Evolutionary conservation across 1,139 yeast genomes (phyloP), one percentile per base, ranked within the genome.

Genomic region (Kodamaea fungicola): DNA sequence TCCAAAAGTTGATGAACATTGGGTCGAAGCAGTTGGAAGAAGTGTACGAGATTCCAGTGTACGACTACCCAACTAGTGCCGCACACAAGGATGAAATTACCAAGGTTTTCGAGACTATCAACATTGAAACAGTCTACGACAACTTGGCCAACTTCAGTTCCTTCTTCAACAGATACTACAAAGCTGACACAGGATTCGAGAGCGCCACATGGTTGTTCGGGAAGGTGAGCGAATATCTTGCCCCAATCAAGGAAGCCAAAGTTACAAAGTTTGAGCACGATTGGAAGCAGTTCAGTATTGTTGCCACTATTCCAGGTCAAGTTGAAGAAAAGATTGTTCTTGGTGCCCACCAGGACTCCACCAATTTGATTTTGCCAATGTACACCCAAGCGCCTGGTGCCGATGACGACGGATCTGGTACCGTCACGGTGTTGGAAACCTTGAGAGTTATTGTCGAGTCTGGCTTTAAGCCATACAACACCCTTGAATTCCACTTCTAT

Each of bases 321-420:
- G 50, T 51, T 8, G 45, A 52, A 8, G 64, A 64, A 30, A 62
- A 62, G 35, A 83, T 90, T 2, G 78, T 90, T 12, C 76, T 90
- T 22, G 97, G 97, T 0, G 84, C 96, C 21, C 97, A 92, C 62
- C 87, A 84, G 55, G 98, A 90, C 57, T 84, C 96, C 2, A 74
- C 80, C 44, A 89, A 88, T 55, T 67, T 87, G 42, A 49, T 86
- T 35, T 71, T 86, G 42, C 96, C 96, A n/a, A 70, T 68, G 34
- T 44, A 80, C 13, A 55, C 83, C 49, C 73, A 78, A 32, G 89
- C 97, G 0, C 97, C 97, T 1, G 98, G 97, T 5, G 97, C 96
- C 3, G 97, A 90, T 58, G 98, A 90, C 53, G 88, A 90, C 57
- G 96, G 96, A 1, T 80, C 92, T 3, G 97, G 97, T 7, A 82